Base-by-base conservation (phyloP, 495 filamentous ascomycete genomes). In the Choiromyces venosus region DNA sequence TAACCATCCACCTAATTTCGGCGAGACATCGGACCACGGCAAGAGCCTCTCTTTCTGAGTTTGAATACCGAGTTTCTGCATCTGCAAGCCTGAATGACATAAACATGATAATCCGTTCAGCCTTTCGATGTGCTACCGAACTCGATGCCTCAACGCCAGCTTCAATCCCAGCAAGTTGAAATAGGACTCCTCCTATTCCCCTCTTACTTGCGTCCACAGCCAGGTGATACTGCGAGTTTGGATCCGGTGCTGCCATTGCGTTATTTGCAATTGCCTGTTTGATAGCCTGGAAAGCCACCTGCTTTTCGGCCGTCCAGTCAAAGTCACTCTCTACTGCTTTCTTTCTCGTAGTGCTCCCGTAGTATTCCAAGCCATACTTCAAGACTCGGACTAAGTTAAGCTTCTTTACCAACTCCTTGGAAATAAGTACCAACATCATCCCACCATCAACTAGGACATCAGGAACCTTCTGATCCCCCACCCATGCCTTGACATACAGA, bases 101-200 rank as follows among this genome's bases (percentile, higher is more conserved):
- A 66, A 39, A 71, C 39, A 66, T 69, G 4, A 73, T 42, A 0
- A 73, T 40, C 9, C 65, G 12, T 19, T 68, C 65, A 4, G n/a
- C 37, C 19, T 35, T 1, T 0, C 4, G 9, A 36, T 44, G 65
- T 2, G 4, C 1, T 25, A 6, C 18, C 7, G 18, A 3, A 46
- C n/a, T 46, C 0, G 42, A 21, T 21, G 42, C 42, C 42, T 46
- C 42, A 21, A n/a, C 4, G 4, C 42, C 42, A 0, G 65, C 1
- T 0, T 2, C 3, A 0, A 39, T 10, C 19, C 10, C 38, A 7
- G 19, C 65, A 2, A 73, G 10, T 36, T 73, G 37, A n/a, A 73
- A 73, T 2, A 73, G 37, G 10, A 73, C 71, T 29, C 33, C 71
- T 3, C 65, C 71, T 0, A 69, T 0, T 12, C 37, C 71, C n/a